phyloP scores from a whole-genome alignment of 2,329 filamentous ascomycete genomes.

The Helicocarpus griseus region DNA sequence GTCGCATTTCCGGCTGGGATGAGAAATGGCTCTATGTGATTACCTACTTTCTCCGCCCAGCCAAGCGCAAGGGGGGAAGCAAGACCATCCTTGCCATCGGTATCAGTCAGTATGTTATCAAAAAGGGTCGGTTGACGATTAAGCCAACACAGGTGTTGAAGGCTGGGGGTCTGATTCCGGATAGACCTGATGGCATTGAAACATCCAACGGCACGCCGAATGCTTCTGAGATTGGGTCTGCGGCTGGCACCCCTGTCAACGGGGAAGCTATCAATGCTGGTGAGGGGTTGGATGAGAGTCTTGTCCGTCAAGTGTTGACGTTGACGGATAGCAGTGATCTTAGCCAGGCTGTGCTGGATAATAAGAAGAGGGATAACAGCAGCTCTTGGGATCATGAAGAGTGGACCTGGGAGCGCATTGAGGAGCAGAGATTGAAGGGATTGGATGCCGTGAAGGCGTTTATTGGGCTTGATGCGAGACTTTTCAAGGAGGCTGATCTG shows the following conservation, averaged over 20 bases:
- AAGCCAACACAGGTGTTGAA: slow-evolving; percentile 68
- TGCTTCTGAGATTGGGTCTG: not conserved
- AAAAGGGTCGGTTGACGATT: slow-evolving; percentile 72
- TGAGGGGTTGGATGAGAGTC: slow-evolving; percentile 24
- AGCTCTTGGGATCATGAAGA: slow-evolving; percentile 29
- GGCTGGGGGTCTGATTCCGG: slow-evolving; percentile 63
- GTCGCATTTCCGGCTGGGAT: slow-evolving; percentile 62
- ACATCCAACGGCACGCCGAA: slow-evolving; percentile 22
- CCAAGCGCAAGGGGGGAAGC: slow-evolving; percentile 39
- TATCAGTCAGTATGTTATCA: slow-evolving; percentile 73
- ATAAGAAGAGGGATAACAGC: slow-evolving; percentile 16
- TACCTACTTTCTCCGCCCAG: slow-evolving; percentile 57
- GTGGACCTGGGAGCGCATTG: slow-evolving; percentile 54
- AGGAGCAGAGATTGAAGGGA: slow-evolving; percentile 47
- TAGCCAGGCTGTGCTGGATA: slow-evolving; percentile 19
- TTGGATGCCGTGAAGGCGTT: slow-evolving; percentile 47
- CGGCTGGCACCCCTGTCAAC: slow-evolving; percentile 9
- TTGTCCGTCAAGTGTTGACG: slow-evolving; percentile 28
- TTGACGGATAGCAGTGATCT: slow-evolving; percentile 23
- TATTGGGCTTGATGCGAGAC: slow-evolving; percentile 40
- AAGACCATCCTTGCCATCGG: slow-evolving; percentile 62
- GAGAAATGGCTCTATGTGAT: slow-evolving; percentile 72
- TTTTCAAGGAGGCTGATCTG: slow-evolving; percentile 36
- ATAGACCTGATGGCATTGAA: slow-evolving; percentile 50
- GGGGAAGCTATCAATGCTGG: slow-evolving; percentile 24